These are phyloP conservation scores for Entomortierella chlamydospora DNA, from an alignment of 192 early-diverging fungal genomes.

Conservation along the genomic window DNA sequence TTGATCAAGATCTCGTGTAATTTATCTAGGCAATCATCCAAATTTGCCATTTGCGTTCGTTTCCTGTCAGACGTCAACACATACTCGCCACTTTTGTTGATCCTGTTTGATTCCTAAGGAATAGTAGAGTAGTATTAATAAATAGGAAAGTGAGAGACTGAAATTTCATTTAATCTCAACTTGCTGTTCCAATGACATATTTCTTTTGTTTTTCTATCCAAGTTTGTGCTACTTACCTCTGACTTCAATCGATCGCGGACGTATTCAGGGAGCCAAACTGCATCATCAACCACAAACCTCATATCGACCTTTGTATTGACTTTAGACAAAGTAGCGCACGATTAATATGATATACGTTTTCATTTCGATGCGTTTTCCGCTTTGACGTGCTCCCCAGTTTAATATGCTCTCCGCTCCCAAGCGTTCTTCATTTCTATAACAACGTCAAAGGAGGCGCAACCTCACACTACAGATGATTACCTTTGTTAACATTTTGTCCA, in stretches of 20 bases:
- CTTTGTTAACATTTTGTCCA: conserved; percentile 96
- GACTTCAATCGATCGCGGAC: conserved; percentile 69
- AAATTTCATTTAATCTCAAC: too few relatives aligned
- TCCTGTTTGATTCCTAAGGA: conserved; percentile 61
- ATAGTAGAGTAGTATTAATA: too few relatives aligned
- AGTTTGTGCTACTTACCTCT: conserved; percentile 40
- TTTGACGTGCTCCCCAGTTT: too few relatives aligned
- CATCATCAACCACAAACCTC: conserved; percentile 74
- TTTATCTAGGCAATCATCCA: conserved; percentile 84
- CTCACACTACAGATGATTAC: conserved; percentile 25
- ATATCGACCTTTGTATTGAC: conserved; percentile 90
- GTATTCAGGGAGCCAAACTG: conserved; percentile 80
- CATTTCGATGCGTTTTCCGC: too few relatives aligned
- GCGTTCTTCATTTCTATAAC: background rate
- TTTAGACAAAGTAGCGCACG: conserved; percentile 14
- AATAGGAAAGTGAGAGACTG: too few relatives aligned
- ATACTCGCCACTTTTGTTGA: conserved; percentile 79
- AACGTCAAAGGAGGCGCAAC: background rate
- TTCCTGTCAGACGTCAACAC: conserved; percentile 81
- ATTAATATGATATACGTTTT: background rate
- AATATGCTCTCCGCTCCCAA: too few relatives aligned
- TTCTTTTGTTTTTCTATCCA: background rate
- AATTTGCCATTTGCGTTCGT: conserved; percentile 79
- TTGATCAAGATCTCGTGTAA: conserved; percentile 67
- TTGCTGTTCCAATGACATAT: too few relatives aligned